These are phyloP conservation scores for Sporothrix dimorphospora DNA, from an alignment of 2,329 filamentous ascomycete genomes.

Conservation along the genomic window DNA sequence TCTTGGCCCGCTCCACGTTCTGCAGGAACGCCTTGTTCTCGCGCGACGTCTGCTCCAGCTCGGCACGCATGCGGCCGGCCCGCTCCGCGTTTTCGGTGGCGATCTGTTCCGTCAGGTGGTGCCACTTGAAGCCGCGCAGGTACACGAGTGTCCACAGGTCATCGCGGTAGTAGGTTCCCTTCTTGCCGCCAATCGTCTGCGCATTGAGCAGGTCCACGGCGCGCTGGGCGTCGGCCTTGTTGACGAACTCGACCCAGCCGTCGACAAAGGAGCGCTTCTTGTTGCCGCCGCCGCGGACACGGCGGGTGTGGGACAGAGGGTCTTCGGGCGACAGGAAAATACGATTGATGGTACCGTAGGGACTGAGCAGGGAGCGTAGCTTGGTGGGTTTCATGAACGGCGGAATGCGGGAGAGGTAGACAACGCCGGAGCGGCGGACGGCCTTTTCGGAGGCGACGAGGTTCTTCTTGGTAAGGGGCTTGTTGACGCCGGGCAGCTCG, in stretches of 20 bases:
- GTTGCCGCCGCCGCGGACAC: slow-evolving; percentile 75
- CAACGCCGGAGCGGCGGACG: slow-evolving; percentile 73
- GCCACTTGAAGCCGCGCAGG: slow-evolving; percentile 83
- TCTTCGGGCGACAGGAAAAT: slow-evolving; percentile 81
- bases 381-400: slow-evolving; percentile 88
- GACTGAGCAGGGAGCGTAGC: slow-evolving; percentile 72
- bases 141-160: slow-evolving; percentile 87
- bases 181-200: slow-evolving; percentile 79
- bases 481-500: slow-evolving; percentile 52
- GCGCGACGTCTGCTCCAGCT: slow-evolving; percentile 73
- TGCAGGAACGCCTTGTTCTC: slow-evolving; percentile 82
- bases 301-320: slow-evolving; percentile 64
- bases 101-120: slow-evolving; percentile 73
- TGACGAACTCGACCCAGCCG: slow-evolving; percentile 82
- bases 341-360: slow-evolving; percentile 75
- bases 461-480: slow-evolving; percentile 67
- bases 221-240: slow-evolving; percentile 76
- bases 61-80: slow-evolving; percentile 72
- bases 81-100: slow-evolving; percentile 80
- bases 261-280: slow-evolving; percentile 82
- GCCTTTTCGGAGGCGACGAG: slow-evolving; percentile 66
- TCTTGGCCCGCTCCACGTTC: slow-evolving; percentile 79
- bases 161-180: slow-evolving; percentile 80
- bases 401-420: slow-evolving; percentile 82
- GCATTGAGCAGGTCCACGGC: slow-evolving; percentile 77